phyloP scores from a whole-genome alignment of 345 rosid species.

The Citrus australasica region DNA sequence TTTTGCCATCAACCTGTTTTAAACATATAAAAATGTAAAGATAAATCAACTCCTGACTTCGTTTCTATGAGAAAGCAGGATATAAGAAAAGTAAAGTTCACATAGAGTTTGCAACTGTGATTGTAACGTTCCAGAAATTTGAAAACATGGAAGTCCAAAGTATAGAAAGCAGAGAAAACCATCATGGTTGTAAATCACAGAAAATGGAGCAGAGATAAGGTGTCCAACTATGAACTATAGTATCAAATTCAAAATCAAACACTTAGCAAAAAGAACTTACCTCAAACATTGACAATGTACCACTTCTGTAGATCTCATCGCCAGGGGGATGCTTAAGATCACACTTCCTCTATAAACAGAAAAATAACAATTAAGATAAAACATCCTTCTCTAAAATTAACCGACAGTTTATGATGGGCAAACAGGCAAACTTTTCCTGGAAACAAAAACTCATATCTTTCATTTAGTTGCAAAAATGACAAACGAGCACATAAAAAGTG shows the following conservation, averaged over 20 bases:
- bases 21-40: conserved; percentile 3
- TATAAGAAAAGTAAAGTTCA: not conserved
- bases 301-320: conserved; percentile 96
- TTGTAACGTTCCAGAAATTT: not conserved
- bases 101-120: not conserved
- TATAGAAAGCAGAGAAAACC: not conserved
- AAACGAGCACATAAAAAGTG: not conserved
- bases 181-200: not conserved
- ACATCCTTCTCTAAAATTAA: not conserved
- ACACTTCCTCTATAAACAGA: conserved; percentile 62
- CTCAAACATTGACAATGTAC: conserved; percentile 99
- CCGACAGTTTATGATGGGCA: not conserved
- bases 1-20: conserved; percentile 81
- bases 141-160: not conserved
- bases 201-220: not conserved
- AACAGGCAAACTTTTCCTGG: not conserved
- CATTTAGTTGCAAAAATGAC: not conserved
- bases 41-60: conserved; percentile 1
- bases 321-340: conserved; percentile 99
- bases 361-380: conserved; percentile 4
- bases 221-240: not conserved
- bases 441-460: not conserved
- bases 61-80: not conserved
- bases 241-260: not conserved
- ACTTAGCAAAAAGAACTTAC: conserved; percentile 27